These are phyloP conservation scores for Stylonectria norvegica DNA, from an alignment of 2,329 filamentous ascomycete species.

Conservation along the genomic window DNA sequence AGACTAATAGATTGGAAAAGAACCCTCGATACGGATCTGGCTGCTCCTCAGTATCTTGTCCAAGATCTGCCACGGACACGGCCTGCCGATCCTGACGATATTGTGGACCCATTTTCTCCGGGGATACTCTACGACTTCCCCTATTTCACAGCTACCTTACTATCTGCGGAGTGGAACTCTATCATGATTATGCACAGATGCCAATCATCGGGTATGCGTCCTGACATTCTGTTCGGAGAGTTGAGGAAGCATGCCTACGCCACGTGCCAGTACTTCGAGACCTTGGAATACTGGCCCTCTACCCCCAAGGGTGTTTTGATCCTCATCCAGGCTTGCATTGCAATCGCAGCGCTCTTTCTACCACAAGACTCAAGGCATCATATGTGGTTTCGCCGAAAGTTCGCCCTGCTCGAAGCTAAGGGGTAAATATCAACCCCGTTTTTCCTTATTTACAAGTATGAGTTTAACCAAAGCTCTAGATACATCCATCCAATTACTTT, in stretches of 20 bases:
- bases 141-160: slow-evolving; percentile 70
- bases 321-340: slow-evolving; percentile 70
- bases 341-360: slow-evolving; percentile 75
- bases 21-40: slow-evolving; percentile 59
- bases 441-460: background rate
- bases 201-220: slow-evolving; percentile 60
- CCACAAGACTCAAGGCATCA: slow-evolving; percentile 68
- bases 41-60: slow-evolving; percentile 60
- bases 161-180: slow-evolving; percentile 73
- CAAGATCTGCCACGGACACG: slow-evolving; percentile 57
- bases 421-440: slow-evolving; percentile 56
- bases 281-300: slow-evolving; percentile 67
- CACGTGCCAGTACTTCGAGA: slow-evolving; percentile 76
- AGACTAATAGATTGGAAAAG: slow-evolving; percentile 49
- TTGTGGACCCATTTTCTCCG: slow-evolving; percentile 70
- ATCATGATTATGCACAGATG: slow-evolving; percentile 77
- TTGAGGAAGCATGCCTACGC: slow-evolving; percentile 61
- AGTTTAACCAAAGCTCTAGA: slow-evolving; percentile 43
- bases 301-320: slow-evolving; percentile 69
- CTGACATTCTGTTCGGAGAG: slow-evolving; percentile 49
- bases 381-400: slow-evolving; percentile 76
- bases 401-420: slow-evolving; percentile 71
- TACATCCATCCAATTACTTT: slow-evolving; percentile 79
- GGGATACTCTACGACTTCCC: slow-evolving; percentile 68
- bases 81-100: slow-evolving; percentile 56